These are phyloP conservation scores for Rhynchosporium secalis DNA, from an alignment of 2,329 filamentous ascomycete species.

Conservation along the genomic window DNA sequence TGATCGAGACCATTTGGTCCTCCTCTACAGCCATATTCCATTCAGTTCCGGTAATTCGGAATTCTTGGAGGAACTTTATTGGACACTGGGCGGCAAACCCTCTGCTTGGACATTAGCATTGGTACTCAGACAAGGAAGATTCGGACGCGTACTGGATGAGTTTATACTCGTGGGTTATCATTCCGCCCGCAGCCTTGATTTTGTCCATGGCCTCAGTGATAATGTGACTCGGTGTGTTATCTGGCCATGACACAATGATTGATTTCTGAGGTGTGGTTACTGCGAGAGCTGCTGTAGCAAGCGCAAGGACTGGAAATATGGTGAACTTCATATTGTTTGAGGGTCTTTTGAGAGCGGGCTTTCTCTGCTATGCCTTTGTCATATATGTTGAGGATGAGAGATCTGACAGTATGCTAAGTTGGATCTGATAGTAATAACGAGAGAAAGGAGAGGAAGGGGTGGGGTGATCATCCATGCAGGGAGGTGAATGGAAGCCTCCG, in stretches of 20 bases:
- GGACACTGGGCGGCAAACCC: constrained; percentile 77
- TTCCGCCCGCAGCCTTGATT: constrained; percentile 68
- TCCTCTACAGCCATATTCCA: constrained; percentile 72
- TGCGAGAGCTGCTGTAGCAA: constrained; percentile 63
- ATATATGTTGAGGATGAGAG: not conserved
- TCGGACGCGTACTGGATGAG: constrained; percentile 61
- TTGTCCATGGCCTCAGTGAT: constrained; percentile 70
- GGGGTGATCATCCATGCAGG: no score
- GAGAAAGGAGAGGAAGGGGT: not conserved
- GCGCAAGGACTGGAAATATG: constrained; percentile 54
- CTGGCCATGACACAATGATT: constrained; percentile 76
- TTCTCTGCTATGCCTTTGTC: not conserved
- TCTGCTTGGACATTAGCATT: constrained; percentile 46
- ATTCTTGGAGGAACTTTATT: constrained; percentile 64
- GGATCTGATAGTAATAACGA: not conserved
- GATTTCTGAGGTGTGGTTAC: constrained; percentile 58
- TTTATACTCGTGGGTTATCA: constrained; percentile 76
- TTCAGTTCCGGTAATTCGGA: constrained; percentile 61
- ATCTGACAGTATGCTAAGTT: no score
- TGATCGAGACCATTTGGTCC: constrained; percentile 60
- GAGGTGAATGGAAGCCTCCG: no score
- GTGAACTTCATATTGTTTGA: constrained; percentile 60
- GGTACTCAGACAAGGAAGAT: not conserved
- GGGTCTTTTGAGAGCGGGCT: not conserved
- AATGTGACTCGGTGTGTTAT: constrained; percentile 64